Percentiles rank a stretch among this genome's conserved stretches.
phyloP scores from a whole-genome alignment of 345 rosid genomes.

The Eucalyptus shirleyi region DNA sequence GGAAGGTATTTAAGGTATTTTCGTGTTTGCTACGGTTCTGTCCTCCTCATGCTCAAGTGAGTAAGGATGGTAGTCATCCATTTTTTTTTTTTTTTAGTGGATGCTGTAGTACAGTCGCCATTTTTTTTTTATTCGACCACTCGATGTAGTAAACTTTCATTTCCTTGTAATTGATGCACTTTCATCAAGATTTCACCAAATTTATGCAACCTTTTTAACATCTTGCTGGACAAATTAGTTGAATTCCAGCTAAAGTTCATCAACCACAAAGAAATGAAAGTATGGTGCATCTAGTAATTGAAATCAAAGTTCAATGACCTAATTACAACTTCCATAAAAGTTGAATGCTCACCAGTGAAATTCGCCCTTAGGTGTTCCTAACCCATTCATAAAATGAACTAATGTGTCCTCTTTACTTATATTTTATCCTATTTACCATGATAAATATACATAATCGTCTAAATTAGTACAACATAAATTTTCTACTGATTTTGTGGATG shows the following conservation, averaged over 20 bases:
- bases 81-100: not conserved
- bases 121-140: not conserved
- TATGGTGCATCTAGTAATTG: not conserved
- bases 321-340: not conserved
- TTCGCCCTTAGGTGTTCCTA: not conserved
- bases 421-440: not conserved
- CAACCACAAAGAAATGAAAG: not conserved
- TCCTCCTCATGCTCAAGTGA: not conserved
- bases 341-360: not conserved
- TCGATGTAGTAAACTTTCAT: not conserved
- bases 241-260: not conserved
- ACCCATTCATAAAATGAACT: not conserved
- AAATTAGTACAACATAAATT: not conserved
- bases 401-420: not conserved
- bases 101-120: not conserved
- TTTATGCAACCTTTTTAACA: not conserved
- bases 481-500: not conserved
- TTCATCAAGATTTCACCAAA: not conserved
- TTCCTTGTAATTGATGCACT: not conserved
- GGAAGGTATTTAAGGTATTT: no score
- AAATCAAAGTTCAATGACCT: not conserved
- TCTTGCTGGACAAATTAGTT: not conserved
- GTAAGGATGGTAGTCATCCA: not conserved
- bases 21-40: not conserved
- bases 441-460: not conserved